A percentile compares a stretch with the other conserved stretches of the same genome.
Evolutionary conservation across 495 filamentous ascomycete genomes (phyloP).

Genomic region (Aspergillus conjunctus): DNA sequence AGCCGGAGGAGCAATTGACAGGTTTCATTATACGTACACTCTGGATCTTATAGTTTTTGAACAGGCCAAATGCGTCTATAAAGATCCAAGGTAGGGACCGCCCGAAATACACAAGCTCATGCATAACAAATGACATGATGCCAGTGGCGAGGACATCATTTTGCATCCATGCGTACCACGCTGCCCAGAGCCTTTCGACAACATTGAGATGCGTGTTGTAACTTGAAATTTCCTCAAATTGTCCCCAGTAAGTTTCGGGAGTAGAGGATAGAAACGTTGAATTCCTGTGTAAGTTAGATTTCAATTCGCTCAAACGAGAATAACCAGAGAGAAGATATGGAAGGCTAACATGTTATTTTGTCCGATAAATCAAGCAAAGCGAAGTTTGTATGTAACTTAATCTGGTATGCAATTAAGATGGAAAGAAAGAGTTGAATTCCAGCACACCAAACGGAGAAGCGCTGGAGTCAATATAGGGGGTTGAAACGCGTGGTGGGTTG

Average conservation of each 20-base stretch:
- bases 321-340: too few species aligned
- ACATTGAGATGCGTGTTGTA: conserved; percentile 87
- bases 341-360: neutral
- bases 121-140: conserved; percentile 95
- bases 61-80: conserved; percentile 81
- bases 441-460: neutral
- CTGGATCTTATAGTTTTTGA: conserved; percentile 94
- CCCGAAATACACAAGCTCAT: conserved; percentile 93
- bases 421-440: neutral
- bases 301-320: neutral
- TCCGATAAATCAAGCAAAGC: neutral
- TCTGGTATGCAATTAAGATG: neutral
- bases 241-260: conserved; percentile 70
- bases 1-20: neutral
- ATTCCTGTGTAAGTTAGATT: conserved; percentile 46
- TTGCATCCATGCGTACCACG: conserved; percentile 98
- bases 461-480: neutral
- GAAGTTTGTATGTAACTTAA: neutral
- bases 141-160: conserved; percentile 95
- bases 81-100: conserved; percentile 91
- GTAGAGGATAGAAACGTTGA: conserved; percentile 54
- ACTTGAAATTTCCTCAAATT: conserved; percentile 83
- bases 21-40: conserved; percentile 57
- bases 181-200: conserved; percentile 83
- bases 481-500: conserved; percentile 2